Base-by-base conservation (phyloP, 2,329 filamentous ascomycete genomes). In the Trichophyton verrucosum region DNA sequence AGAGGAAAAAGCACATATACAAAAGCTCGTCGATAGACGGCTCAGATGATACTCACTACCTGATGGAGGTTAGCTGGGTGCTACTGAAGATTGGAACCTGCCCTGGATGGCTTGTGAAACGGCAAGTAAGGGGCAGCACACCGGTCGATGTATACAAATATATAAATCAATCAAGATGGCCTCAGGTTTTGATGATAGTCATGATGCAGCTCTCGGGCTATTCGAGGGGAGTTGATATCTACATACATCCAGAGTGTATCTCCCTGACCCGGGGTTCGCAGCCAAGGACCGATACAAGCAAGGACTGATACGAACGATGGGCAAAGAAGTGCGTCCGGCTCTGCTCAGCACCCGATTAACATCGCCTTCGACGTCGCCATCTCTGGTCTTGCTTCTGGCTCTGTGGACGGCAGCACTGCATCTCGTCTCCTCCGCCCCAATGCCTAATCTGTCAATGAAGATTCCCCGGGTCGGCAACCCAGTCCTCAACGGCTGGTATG, bases 401-500 rank as follows among this genome's bases (percentile, higher is more conserved):
- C 20, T 51, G 20, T 51, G 46, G 46, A 27, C 30, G 30, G 51
- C 7, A 17, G 22, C 33, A 15, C 24, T 55, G 15, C 51, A 17
- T 20, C 15, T 55, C 7, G 51, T 55, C 2, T 55, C 27, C 27
- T 27, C 51, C 15, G 51, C 51, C 17, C 24, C 51, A 9, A 55
- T 55, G 51, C 51, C 15, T 13, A 55, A 55, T 27, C 30, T 55
- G 27, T 55, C 51, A n/a, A 55, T 55, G 51, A 36, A 55, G 51
- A 55, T 55, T 55, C 51, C 51, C 13, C 51, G 30, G 40, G 57
- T 59, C 17, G 69, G 69, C 44, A 81, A 81, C 60, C 78, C 78
- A 4, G 75, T 80, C 58, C 71, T 80, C 24, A 70, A 75, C 1
- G 77, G 77, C 58, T 79, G 77, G 76, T 81, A 81, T 65, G 79